A percentile compares a stretch with the other conserved stretches of the same genome.
These are phyloP conservation scores for Amanita exitialis DNA, from an alignment of 768 basidiomycete genomes.

Conservation along the genomic window DNA sequence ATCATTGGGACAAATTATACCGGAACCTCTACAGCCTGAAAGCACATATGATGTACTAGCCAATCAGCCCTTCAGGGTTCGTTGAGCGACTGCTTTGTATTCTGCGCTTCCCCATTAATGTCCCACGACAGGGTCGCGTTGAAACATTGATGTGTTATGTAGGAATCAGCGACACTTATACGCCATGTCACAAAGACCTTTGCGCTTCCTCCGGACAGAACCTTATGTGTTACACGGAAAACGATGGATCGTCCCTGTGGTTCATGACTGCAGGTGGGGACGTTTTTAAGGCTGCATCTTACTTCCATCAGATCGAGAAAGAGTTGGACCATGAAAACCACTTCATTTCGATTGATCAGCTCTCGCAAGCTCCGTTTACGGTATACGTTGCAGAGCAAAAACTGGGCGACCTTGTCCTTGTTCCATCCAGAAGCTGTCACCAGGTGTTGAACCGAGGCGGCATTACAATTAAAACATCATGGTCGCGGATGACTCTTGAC, in stretches of 20 bases:
- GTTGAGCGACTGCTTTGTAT: slow-evolving; percentile 10
- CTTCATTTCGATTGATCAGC: slow-evolving; percentile 50
- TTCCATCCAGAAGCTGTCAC: slow-evolving; percentile 75
- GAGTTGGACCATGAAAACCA: slow-evolving; percentile 72
- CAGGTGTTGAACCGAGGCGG: slow-evolving; percentile 79
- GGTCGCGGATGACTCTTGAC: slow-evolving; percentile 74
- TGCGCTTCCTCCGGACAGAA: slow-evolving; percentile 84
- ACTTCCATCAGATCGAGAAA: slow-evolving; percentile 45
- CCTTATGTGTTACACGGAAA: slow-evolving; percentile 75
- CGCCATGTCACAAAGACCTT: slow-evolving; percentile 77
- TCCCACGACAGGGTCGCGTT: slow-evolving; percentile 35
- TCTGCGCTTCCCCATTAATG: not conserved
- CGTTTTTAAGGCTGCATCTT: slow-evolving; percentile 42
- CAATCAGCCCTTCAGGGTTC: slow-evolving; percentile 38
- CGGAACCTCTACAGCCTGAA: slow-evolving; percentile 40
- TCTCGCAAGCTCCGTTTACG: slow-evolving; percentile 54
- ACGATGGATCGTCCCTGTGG: slow-evolving; percentile 70
- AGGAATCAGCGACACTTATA: slow-evolving; percentile 75
- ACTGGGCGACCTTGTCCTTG: slow-evolving; percentile 69
- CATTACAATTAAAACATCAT: slow-evolving; percentile 74
- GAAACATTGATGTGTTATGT: slow-evolving; percentile 84
- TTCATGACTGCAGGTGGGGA: slow-evolving; percentile 69
- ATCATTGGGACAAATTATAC: slow-evolving; percentile 49
- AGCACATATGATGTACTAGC: slow-evolving; percentile 44
- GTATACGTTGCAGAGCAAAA: slow-evolving; percentile 67